These are phyloP conservation scores for Sclerotinia minor DNA, from an alignment of 2,329 filamentous ascomycete genomes.

Conservation along the genomic window DNA sequence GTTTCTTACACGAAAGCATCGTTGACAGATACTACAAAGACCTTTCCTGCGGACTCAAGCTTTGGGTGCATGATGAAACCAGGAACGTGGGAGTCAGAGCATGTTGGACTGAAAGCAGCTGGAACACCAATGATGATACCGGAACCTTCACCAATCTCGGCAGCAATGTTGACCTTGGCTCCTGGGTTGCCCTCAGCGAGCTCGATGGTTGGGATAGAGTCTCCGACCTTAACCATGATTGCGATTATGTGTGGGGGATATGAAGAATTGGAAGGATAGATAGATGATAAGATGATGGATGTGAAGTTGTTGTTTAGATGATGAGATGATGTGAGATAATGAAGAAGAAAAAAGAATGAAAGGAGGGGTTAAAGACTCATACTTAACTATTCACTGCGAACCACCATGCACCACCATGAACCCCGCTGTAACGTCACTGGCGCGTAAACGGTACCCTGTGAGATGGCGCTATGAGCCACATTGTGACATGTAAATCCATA, in stretches of 20 bases:
- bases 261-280: neutral
- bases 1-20: slow-evolving; percentile 82
- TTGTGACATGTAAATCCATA: neutral
- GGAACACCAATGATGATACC: slow-evolving; percentile 84
- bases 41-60: slow-evolving; percentile 75
- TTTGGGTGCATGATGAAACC: slow-evolving; percentile 79
- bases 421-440: slow-evolving; percentile 10
- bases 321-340: neutral
- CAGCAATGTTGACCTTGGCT: slow-evolving; percentile 79
- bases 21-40: slow-evolving; percentile 90
- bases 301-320: no score
- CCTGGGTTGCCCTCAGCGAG: slow-evolving; percentile 81
- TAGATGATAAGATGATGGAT: neutral
- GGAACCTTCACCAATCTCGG: slow-evolving; percentile 69
- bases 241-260: slow-evolving; percentile 21
- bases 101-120: slow-evolving; percentile 71
- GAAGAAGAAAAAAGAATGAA: neutral
- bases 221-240: slow-evolving; percentile 65
- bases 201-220: slow-evolving; percentile 73
- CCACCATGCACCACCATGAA: neutral
- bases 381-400: neutral
- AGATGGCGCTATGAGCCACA: neutral
- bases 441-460: neutral
- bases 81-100: slow-evolving; percentile 73
- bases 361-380: neutral